phyloP scores from a whole-genome alignment of 2,329 filamentous ascomycete genomes.

The Mariannaea elegans region DNA sequence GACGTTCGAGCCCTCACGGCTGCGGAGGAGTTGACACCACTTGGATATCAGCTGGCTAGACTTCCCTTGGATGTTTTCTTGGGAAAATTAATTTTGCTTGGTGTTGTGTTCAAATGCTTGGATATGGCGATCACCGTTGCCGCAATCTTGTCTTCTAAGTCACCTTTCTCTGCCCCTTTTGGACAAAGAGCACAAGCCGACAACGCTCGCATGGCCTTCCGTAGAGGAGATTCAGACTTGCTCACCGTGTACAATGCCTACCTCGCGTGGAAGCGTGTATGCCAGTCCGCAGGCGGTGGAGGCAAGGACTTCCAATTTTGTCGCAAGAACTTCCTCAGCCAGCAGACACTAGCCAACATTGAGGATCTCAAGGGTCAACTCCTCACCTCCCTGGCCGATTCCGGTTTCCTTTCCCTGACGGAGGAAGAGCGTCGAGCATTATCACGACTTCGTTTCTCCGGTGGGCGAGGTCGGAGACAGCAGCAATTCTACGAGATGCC shows the following conservation, averaged over 20 bases:
- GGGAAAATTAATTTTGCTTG: constrained; percentile 89
- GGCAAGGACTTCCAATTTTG: constrained; percentile 89
- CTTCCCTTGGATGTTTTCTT: constrained; percentile 93
- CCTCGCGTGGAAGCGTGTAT: constrained; percentile 84
- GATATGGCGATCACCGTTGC: constrained; percentile 93
- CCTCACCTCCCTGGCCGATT: constrained; percentile 83
- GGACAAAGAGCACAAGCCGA: constrained; percentile 86
- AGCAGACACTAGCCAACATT: constrained; percentile 89
- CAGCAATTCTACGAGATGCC: constrained; percentile 86
- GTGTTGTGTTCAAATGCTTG: constrained; percentile 87
- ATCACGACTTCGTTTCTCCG: constrained; percentile 70
- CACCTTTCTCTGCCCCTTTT: constrained; percentile 88
- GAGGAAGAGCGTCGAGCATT: constrained; percentile 76
- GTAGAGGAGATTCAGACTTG: constrained; percentile 88
- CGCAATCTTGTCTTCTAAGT: constrained; percentile 93
- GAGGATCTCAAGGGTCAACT: constrained; percentile 96
- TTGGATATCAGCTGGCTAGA: constrained; percentile 87
- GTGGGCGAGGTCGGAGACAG: constrained; percentile 64
- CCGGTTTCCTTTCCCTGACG: constrained; percentile 81
- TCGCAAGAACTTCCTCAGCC: constrained; percentile 90
- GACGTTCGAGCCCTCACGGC: constrained; percentile 90
- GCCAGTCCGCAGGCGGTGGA: constrained; percentile 67
- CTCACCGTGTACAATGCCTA: constrained; percentile 96
- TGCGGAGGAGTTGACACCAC: constrained; percentile 82
- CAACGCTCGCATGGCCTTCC: constrained; percentile 79